These are phyloP conservation scores for Hemisphaericaspora subhashii DNA, from an alignment of 1,139 yeast genomes.

Conservation along the genomic window DNA sequence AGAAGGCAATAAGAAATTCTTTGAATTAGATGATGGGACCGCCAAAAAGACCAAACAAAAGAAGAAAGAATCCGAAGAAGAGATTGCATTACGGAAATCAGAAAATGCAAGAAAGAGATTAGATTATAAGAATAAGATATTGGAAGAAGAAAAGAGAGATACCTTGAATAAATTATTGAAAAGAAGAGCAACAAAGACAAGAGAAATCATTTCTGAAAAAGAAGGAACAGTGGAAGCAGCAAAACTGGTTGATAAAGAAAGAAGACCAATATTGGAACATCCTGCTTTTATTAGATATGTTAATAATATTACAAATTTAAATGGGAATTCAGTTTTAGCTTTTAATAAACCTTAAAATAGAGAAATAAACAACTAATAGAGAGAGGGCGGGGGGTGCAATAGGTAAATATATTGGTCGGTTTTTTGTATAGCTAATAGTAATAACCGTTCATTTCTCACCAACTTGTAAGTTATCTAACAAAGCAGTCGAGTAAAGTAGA, in stretches of 20 bases:
- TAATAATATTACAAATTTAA: constrained; percentile 18
- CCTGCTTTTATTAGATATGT: constrained; percentile 33
- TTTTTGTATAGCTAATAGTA: too few species aligned
- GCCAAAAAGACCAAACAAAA: constrained; percentile 28
- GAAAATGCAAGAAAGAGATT: constrained; percentile 89
- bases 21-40: constrained; percentile 29
- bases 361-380: too few species aligned
- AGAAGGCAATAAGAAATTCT: constrained; percentile 16
- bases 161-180: constrained; percentile 82
- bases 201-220: constrained; percentile 36
- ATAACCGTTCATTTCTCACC: too few species aligned
- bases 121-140: constrained; percentile 76
- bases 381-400: too few species aligned
- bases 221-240: constrained; percentile 34
- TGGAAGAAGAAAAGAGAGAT: constrained; percentile 91
- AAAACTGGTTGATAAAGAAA: constrained; percentile 27
- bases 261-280: constrained; percentile 37
- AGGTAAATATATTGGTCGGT: too few species aligned
- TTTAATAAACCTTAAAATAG: constrained; percentile 13
- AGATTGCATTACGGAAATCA: constrained; percentile 74
- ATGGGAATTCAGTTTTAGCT: constrained; percentile 23
- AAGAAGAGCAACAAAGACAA: constrained; percentile 73
- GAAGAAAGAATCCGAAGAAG: constrained; percentile 76
- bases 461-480: too few species aligned
- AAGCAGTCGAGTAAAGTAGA: too few species aligned